Base-by-base conservation (phyloP, 2,329 filamentous ascomycete genomes). In the Gyromitra esculenta region DNA sequence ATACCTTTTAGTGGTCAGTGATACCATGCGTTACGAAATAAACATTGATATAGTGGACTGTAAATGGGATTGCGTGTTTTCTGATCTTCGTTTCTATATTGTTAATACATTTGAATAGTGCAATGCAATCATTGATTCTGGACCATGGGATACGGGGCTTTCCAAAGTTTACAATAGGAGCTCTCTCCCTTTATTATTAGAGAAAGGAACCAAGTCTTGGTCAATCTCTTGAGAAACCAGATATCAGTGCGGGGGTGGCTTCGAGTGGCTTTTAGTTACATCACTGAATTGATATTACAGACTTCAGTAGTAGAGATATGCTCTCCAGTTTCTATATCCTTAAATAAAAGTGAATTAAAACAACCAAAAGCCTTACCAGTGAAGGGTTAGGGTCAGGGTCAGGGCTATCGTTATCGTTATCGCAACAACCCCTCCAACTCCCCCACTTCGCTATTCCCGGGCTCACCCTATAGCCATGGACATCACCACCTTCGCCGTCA, bases 401-500 rank as follows among this genome's bases (percentile, higher is more conserved):
- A 67, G 59, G 41, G 31, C 21, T 45, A 48, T 18, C 45, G 37
- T 43, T 43, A 68, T 63, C 72, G 9, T 37, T 48, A 39, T 43
- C 71, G n/a, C n/a, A n/a, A 31, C 31, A 18, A 6, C 56, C 57
- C 45, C 35, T 31, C n/a, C 4, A 3, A 39, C n/a, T 25, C 15
- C 15, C 31, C 37, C 39, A 15, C 4, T 18, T 5, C 62, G 52
- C 52, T 60, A 45, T 45, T 45, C 25, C 25, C 15, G 43, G 43
- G 43, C 54, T 45, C 69, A 65, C 77, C 56, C 48, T 31, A 86
- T 86, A 85, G 73, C 86, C n/a, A 82, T 89, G 77, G 88, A 91
- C 81, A 87, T 94, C 75, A 84, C 89, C 60, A 84, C 88, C 60
- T 96, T 96, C 83, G 91, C 92, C 8, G 83, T 85, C 60, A 88